These are phyloP conservation scores for Pinus taeda DNA, from an alignment of 75 land plant genomes.

Conservation along the genomic window DNA sequence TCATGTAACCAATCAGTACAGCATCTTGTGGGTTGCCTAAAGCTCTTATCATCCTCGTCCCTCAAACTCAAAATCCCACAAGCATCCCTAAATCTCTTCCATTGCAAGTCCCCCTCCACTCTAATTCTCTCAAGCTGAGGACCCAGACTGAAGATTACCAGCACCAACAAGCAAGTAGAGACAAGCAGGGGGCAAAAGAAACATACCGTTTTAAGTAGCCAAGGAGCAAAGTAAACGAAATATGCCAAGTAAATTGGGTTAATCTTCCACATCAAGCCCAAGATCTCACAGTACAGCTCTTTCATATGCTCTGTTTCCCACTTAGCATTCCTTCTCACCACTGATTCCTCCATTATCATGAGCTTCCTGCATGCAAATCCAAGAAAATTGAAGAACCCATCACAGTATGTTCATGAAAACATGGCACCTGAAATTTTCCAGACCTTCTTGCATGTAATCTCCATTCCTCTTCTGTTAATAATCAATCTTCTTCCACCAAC, in stretches of 20 bases:
- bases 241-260: slow-evolving; percentile 8
- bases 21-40: neutral
- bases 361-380: too few relatives aligned
- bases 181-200: slow-evolving; percentile 2
- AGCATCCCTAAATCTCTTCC: slow-evolving; percentile 5
- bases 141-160: slow-evolving; percentile 6
- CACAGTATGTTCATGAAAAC: too few relatives aligned
- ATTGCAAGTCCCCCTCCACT: neutral
- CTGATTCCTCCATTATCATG: too few relatives aligned
- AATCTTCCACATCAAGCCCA: neutral
- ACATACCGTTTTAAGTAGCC: neutral
- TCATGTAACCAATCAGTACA: neutral
- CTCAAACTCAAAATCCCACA: neutral
- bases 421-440: too few relatives aligned
- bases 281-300: neutral
- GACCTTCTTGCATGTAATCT: too few relatives aligned
- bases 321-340: neutral
- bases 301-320: neutral
- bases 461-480: too few relatives aligned
- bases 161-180: slow-evolving; percentile 4
- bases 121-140: slow-evolving; percentile 13
- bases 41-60: neutral
- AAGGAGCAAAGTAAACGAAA: slow-evolving; percentile 1
- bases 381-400: too few relatives aligned
- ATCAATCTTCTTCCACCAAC: too few relatives aligned